A percentile compares a stretch with the other conserved stretches of the same genome.
phyloP scores from a whole-genome alignment of 2,329 filamentous ascomycete species.

The Corinectria fuckeliana region DNA sequence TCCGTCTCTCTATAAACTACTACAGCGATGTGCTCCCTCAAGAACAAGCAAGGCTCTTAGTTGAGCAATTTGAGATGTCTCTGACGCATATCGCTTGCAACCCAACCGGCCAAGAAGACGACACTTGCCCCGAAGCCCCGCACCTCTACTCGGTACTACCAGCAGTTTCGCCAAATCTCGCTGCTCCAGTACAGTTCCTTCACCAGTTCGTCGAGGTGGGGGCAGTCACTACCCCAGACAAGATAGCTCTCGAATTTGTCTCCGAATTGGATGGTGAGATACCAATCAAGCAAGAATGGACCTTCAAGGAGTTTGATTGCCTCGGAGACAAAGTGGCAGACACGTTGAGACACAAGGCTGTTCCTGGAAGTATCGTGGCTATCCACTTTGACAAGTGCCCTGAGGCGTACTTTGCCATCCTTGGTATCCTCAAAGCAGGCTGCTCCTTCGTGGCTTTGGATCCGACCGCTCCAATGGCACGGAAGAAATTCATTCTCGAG shows the following conservation, averaged over 20 bases:
- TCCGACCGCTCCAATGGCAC: conserved; percentile 70
- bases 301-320: conserved; percentile 73
- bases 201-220: conserved; percentile 80
- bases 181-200: conserved; percentile 65
- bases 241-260: conserved; percentile 78
- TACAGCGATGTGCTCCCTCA: conserved; percentile 68
- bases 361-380: conserved; percentile 69
- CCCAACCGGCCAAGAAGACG: conserved; percentile 49
- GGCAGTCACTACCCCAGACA: conserved; percentile 61
- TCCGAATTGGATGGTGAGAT: conserved; percentile 56
- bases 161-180: conserved; percentile 62
- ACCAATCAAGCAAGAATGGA: conserved; percentile 67
- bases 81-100: conserved; percentile 64
- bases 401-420: conserved; percentile 81
- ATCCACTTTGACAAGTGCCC: conserved; percentile 86
- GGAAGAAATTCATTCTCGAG: conserved; percentile 78
- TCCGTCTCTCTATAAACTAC: conserved; percentile 72
- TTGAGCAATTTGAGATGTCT: conserved; percentile 74
- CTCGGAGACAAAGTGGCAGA: conserved; percentile 77
- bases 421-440: conserved; percentile 83
- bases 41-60: conserved; percentile 70
- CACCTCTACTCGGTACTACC: conserved; percentile 70
- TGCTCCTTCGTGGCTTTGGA: conserved; percentile 84
- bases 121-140: conserved; percentile 42
- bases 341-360: conserved; percentile 59